Evolutionary conservation across 1,139 yeast genomes (phyloP), one percentile per base, ranked within the genome.

Genomic region (Yamadazyma jaroonii): DNA sequence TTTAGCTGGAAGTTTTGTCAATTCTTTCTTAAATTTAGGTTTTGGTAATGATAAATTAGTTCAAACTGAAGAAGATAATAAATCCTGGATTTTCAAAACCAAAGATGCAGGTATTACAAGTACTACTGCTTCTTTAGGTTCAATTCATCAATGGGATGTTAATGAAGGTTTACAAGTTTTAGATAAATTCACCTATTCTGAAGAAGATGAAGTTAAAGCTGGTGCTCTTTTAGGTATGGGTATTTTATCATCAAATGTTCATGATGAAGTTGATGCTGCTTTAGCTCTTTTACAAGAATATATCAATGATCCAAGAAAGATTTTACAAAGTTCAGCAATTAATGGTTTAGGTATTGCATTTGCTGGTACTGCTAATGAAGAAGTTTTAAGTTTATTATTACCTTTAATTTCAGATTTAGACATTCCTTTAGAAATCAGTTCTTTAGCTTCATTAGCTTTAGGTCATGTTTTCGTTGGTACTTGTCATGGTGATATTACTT

Each of bases 201-300:
- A 81, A 21, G 96, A 89, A 53, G 84, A 81, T 43, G 92, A 88
- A 54, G 81, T 90, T 48, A 88, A 88, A 63, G 97, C 97, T 9
- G 99, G 99, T 64, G 96, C 98, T 4, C 72, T 92, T 44, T 74
- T 94, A 48, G 99, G 97, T 61, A 88, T 89, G 61, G 98, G 98
- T 62, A 75, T 94, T 36, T 84, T 88, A n/a, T 87, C 95, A 28
- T 76, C 95, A 24, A 95, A 95, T 61, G 94, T 94, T 40, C 96
- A 88, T 59, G 96, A 92, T 57, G 98, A 92, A 45, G 88, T 89
- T 34, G 97, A 90, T 50, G 95, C 97, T 5, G 95, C 97, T 4
- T 72, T 87, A 46, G 83, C 95, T 20, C 67, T 92, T 49, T 69
- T 87, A 45, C 90, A 84, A 58, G 98, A 92, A 47, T 87, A 85